phyloP scores from a whole-genome alignment of 805 yeast genomes.

The Cephaloascus albidus region DNA sequence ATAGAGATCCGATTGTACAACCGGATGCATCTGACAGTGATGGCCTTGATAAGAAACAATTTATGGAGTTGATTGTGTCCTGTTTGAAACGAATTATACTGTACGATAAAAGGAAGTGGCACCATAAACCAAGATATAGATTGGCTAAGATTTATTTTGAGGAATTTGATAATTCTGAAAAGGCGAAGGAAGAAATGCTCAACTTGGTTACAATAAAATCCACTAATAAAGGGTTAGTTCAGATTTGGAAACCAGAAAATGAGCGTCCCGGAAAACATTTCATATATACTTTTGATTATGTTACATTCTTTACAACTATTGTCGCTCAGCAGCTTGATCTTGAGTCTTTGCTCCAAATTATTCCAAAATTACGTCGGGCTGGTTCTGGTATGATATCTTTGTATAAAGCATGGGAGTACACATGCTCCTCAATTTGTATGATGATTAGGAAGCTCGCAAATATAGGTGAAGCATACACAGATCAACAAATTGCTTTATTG shows the following conservation, averaged over 20 bases:
- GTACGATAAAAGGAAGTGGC: slow-evolving; percentile 83
- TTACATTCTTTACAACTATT: slow-evolving; percentile 51
- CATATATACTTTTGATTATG: slow-evolving; percentile 63
- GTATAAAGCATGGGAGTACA: slow-evolving; percentile 55
- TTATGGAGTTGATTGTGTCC: slow-evolving; percentile 30
- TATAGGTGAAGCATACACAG: slow-evolving; percentile 40
- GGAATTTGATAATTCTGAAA: slow-evolving; percentile 38
- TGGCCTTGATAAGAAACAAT: slow-evolving; percentile 11
- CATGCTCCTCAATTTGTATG: slow-evolving; percentile 42
- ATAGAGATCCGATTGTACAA: slow-evolving; percentile 20
- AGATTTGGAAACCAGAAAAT: slow-evolving; percentile 87
- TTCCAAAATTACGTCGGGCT: slow-evolving; percentile 69
- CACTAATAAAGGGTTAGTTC: slow-evolving; percentile 60
- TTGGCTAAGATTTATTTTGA: slow-evolving; percentile 54
- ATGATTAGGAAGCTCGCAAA: slow-evolving; percentile 35
- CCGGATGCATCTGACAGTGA: slow-evolving; percentile 7
- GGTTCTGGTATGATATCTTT: slow-evolving; percentile 69
- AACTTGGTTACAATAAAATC: slow-evolving; percentile 56
- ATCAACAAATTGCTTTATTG: slow-evolving; percentile 35
- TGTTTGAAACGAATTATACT: slow-evolving; percentile 37
- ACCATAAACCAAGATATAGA: slow-evolving; percentile 73
- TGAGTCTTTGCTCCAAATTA: slow-evolving; percentile 46
- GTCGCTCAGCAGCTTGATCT: slow-evolving; percentile 46
- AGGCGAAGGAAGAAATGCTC: slow-evolving; percentile 59
- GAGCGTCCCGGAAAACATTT: slow-evolving; percentile 94